Conservation (phyloP, 805 yeast species). For the Sugiyamaella marilandica region DNA sequence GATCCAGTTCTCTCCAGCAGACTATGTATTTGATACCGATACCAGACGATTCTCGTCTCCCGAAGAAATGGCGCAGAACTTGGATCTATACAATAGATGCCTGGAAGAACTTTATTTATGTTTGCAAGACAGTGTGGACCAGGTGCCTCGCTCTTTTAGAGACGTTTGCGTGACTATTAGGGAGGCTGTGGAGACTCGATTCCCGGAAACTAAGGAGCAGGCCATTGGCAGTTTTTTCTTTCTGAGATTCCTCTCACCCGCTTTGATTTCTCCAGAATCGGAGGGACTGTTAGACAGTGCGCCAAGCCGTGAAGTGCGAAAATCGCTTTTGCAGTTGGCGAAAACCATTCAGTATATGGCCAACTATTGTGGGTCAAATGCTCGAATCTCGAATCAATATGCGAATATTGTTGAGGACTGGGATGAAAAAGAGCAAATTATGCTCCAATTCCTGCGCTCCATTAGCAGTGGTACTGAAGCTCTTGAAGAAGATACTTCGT, state of each 20-base stretch:
- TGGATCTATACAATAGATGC: slow-evolving; percentile 50
- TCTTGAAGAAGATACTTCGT: slow-evolving; percentile 11
- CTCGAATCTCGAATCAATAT: not conserved
- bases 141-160: slow-evolving; percentile 58
- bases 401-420: not conserved
- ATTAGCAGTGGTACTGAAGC: slow-evolving; percentile 15
- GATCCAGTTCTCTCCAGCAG: slow-evolving; percentile 42
- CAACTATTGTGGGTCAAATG: slow-evolving; percentile 9
- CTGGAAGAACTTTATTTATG: slow-evolving; percentile 51
- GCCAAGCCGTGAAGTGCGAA: slow-evolving; percentile 19
- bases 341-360: slow-evolving; percentile 31
- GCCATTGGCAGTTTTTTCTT: slow-evolving; percentile 84
- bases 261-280: slow-evolving; percentile 73
- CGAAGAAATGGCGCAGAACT: slow-evolving; percentile 33
- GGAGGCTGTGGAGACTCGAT: slow-evolving; percentile 48
- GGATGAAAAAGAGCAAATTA: slow-evolving; percentile 1
- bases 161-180: slow-evolving; percentile 60
- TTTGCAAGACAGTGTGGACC: slow-evolving; percentile 45
- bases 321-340: slow-evolving; percentile 26
- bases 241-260: slow-evolving; percentile 72
- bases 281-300: slow-evolving; percentile 25
- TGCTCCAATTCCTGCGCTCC: slow-evolving; percentile 1
- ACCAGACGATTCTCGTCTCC: slow-evolving; percentile 44
- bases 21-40: slow-evolving; percentile 51
- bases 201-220: slow-evolving; percentile 56